These are phyloP conservation scores for Rhodamnia argentea DNA, from an alignment of 345 rosid genomes.

Conservation along the genomic window DNA sequence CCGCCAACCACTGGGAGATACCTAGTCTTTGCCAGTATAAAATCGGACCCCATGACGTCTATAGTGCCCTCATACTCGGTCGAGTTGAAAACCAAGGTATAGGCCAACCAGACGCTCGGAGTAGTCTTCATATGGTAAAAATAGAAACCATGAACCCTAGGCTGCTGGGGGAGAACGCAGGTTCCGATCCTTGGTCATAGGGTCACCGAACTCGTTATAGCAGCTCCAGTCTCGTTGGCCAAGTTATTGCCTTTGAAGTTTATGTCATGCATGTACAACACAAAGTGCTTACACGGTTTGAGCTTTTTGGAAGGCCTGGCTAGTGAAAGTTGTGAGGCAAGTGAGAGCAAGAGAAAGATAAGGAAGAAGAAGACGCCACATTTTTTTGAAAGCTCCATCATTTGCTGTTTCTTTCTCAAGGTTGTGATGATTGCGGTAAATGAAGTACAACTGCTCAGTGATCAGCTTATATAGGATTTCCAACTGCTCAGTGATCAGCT, in stretches of 20 bases:
- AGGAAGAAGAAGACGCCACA: not conserved
- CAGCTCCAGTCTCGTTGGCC: slow-evolving; percentile 13
- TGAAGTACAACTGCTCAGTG: not conserved
- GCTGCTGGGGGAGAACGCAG: slow-evolving; percentile 27
- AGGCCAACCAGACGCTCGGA: slow-evolving; percentile 38
- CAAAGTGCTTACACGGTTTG: slow-evolving; percentile 45
- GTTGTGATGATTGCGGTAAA: not conserved
- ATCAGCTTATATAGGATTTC: not conserved
- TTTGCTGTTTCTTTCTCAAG: not conserved
- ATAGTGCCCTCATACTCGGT: slow-evolving; percentile 41
- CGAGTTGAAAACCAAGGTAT: slow-evolving; percentile 18
- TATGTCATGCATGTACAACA: slow-evolving; percentile 47
- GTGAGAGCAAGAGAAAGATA: slow-evolving; percentile 19
- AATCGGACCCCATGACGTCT: slow-evolving; percentile 48
- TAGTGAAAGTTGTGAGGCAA: slow-evolving; percentile 35
- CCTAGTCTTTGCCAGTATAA: slow-evolving; percentile 44
- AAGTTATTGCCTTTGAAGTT: slow-evolving; percentile 29
- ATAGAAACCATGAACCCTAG: slow-evolving; percentile 54
- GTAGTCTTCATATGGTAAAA: slow-evolving; percentile 43
- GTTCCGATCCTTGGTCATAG: not conserved
- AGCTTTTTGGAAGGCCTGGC: not conserved
- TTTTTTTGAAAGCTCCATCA: not conserved
- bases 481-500: not conserved
- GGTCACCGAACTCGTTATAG: not conserved
- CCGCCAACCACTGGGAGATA: slow-evolving; percentile 58